A percentile compares a stretch with the other conserved stretches of the same genome.
These are phyloP conservation scores for Akanthomyces lecanii DNA, from an alignment of 2,329 filamentous ascomycete genomes.

Conservation along the genomic window DNA sequence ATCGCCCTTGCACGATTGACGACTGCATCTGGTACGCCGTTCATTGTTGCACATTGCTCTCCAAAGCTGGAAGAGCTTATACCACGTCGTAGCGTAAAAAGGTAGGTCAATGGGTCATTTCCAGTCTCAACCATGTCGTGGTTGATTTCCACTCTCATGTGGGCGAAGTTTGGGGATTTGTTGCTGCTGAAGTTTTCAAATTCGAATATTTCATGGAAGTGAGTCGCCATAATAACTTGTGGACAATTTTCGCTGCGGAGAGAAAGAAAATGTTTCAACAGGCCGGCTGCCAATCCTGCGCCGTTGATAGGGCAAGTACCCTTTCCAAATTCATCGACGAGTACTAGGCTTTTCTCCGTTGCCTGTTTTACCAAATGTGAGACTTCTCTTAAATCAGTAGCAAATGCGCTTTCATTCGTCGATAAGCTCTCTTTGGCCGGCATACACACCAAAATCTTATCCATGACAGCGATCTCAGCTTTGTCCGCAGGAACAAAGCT, in stretches of 20 bases:
- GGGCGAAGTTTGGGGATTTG: constrained; percentile 53
- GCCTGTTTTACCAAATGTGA: constrained; percentile 70
- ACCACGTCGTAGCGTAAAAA: constrained; percentile 67
- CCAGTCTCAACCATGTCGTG: constrained; percentile 37
- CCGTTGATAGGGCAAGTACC: constrained; percentile 57
- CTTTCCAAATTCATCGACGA: constrained; percentile 90
- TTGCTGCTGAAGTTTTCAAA: constrained; percentile 50
- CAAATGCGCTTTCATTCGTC: constrained; percentile 58
- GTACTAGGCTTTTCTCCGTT: constrained; percentile 70
- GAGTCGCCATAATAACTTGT: constrained; percentile 58
- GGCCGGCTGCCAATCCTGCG: constrained; percentile 53
- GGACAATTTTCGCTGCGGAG: constrained; percentile 42
- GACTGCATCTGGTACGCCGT: constrained; percentile 70
- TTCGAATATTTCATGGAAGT: constrained; percentile 71
- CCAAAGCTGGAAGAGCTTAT: constrained; percentile 80
- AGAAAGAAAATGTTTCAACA: constrained; percentile 53
- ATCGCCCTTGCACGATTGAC: constrained; percentile 74
- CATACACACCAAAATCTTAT: constrained; percentile 86
- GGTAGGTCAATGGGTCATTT: constrained; percentile 64
- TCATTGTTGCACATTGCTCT: constrained; percentile 77
- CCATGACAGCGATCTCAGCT: constrained; percentile 79
- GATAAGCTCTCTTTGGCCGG: constrained; percentile 65
- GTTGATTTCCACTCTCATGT: constrained; percentile 69
- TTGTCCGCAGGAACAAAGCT: constrained; percentile 80
- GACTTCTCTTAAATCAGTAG: constrained; percentile 82